Conservation (phyloP, 2,329 filamentous ascomycete species). For the Aulographum hederae region DNA sequence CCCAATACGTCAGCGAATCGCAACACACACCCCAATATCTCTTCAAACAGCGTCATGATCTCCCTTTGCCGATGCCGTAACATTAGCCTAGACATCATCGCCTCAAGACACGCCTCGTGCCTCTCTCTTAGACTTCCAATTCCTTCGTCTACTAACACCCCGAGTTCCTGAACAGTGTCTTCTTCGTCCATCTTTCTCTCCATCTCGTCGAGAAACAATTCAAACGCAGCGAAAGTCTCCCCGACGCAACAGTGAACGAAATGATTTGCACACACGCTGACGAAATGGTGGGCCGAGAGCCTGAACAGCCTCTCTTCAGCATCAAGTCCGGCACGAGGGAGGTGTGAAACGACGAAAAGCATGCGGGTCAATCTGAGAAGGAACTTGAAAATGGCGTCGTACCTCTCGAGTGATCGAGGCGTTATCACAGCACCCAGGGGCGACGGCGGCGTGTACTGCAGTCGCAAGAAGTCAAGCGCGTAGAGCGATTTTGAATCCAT, state of each 20-base stretch:
- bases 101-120: conserved; percentile 57
- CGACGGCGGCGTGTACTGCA: conserved; percentile 64
- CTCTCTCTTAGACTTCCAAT: conserved; percentile 48
- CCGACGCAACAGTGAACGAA: conserved; percentile 64
- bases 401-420: conserved; percentile 49
- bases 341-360: conserved; percentile 45
- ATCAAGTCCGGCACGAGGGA: conserved; percentile 11
- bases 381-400: conserved; percentile 70
- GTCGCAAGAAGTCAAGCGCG: conserved; percentile 79
- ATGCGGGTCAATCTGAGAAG: conserved; percentile 62
- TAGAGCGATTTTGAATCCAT: conserved; percentile 68
- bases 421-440: conserved; percentile 61
- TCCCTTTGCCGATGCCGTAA: conserved; percentile 58
- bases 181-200: conserved; percentile 35
- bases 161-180: conserved; percentile 26
- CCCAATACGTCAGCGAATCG: conserved; percentile 35
- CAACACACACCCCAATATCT: conserved; percentile 57
- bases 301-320: conserved; percentile 33
- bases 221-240: conserved; percentile 54
- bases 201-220: conserved; percentile 43
- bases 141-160: conserved; percentile 32
- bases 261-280: conserved; percentile 54
- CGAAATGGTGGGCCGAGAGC: conserved; percentile 63
- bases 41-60: conserved; percentile 54
- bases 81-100: conserved; percentile 56